These are phyloP conservation scores for Aspergillus novofumigatus DNA, from an alignment of 2,329 filamentous ascomycete genomes.

Conservation along the genomic window DNA sequence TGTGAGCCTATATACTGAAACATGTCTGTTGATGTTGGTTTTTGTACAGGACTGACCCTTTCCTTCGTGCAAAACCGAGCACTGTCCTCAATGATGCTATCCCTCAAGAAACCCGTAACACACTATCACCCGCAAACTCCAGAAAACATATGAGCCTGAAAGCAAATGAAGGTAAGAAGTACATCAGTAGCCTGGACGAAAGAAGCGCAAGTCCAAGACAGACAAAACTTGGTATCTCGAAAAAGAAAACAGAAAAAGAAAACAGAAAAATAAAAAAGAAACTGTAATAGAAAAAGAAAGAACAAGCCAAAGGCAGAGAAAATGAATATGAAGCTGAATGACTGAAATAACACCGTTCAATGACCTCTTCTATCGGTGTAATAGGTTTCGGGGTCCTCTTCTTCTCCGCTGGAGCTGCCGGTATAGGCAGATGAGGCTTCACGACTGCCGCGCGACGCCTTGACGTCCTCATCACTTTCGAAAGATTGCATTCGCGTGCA, in stretches of 20 bases:
- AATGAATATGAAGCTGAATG: background rate
- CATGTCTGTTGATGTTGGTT: background rate
- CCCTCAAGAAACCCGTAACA: background rate
- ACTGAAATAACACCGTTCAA: constrained; percentile 6
- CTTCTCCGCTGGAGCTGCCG: constrained; percentile 30
- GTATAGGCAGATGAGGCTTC: constrained; percentile 30
- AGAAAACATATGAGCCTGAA: background rate
- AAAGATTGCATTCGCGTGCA: constrained; percentile 17
- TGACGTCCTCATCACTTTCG: constrained; percentile 22
- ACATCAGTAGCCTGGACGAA: background rate
- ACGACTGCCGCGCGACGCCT: constrained; percentile 21
- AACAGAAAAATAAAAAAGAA: background rate
- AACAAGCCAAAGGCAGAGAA: background rate
- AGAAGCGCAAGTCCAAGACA: constrained; percentile 2
- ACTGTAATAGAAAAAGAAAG: background rate
- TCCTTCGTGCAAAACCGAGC: background rate
- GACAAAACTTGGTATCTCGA: background rate
- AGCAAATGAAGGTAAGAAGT: background rate
- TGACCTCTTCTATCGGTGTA: constrained; percentile 21
- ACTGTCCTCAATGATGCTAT: background rate
- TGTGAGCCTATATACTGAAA: background rate
- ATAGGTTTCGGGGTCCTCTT: constrained; percentile 26
- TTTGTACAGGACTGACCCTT: background rate
- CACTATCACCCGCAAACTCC: background rate
- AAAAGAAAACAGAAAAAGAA: background rate